Conservation (phyloP, 108 stramenopile species). For the Licmophora abbreviata region DNA sequence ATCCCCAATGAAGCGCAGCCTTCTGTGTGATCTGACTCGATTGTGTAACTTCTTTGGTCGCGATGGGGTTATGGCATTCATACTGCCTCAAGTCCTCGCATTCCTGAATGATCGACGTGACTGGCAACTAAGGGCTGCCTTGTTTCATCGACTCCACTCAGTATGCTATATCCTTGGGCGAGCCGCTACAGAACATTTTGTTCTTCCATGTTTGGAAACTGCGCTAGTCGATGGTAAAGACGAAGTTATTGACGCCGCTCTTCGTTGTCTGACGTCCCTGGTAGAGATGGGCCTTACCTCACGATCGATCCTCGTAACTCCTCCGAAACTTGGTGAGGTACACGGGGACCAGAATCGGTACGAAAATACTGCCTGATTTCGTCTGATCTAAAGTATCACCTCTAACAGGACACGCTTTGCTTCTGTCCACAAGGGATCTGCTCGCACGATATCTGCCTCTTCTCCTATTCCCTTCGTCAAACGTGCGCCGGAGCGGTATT, state of each 20-base stretch:
- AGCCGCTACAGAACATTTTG: slow-evolving; percentile 88
- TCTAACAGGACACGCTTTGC: slow-evolving; percentile 1
- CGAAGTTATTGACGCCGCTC: slow-evolving; percentile 67
- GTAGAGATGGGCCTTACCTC: slow-evolving; percentile 52
- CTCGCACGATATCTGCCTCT: slow-evolving; percentile 62
- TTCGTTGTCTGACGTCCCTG: slow-evolving; percentile 55
- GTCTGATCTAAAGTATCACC: too few relatives aligned
- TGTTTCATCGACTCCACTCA: slow-evolving; percentile 83
- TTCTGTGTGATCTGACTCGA: slow-evolving; percentile 70
- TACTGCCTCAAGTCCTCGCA: slow-evolving; percentile 87
- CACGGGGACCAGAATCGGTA: not conserved
- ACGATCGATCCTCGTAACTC: slow-evolving; percentile 42
- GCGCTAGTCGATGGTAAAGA: slow-evolving; percentile 86
- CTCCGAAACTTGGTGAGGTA: too few relatives aligned
- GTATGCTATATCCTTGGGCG: slow-evolving; percentile 87
- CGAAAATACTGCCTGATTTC: not conserved
- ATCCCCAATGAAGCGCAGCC: slow-evolving; percentile 72
- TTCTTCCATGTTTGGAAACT: slow-evolving; percentile 92
- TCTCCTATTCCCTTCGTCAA: slow-evolving; percentile 57
- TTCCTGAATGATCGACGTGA: slow-evolving; percentile 93
- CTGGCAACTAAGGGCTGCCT: slow-evolving; percentile 85
- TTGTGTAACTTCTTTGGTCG: slow-evolving; percentile 91
- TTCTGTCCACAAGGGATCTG: slow-evolving; percentile 33
- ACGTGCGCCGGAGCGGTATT: slow-evolving; percentile 39
- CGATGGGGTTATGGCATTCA: slow-evolving; percentile 76